Evolutionary conservation across 1,139 yeast species (phyloP).

Genomic region (Candida mesenterica): DNA sequence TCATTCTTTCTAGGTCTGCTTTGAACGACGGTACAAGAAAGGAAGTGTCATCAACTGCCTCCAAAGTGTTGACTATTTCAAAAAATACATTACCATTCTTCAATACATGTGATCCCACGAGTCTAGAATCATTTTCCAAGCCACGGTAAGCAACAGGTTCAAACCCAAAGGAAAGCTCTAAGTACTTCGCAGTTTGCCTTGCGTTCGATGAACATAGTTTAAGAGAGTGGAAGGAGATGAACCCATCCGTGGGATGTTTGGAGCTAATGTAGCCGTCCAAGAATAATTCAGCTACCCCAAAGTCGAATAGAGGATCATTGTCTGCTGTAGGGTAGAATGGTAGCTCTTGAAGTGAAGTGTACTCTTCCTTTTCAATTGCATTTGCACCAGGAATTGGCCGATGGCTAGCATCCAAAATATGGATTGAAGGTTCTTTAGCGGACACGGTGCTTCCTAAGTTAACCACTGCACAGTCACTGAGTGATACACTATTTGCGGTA

Average conservation of each 20-base stretch:
- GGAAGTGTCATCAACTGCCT: constrained; percentile 19
- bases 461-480: too few species aligned
- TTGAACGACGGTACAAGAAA: constrained; percentile 15
- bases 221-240: constrained; percentile 31
- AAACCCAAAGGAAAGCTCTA: constrained; percentile 62
- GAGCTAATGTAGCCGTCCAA: constrained; percentile 21
- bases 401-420: too few species aligned
- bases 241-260: constrained; percentile 31
- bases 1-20: constrained; percentile 12
- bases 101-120: constrained; percentile 59
- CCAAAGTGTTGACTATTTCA: constrained; percentile 40
- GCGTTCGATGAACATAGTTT: constrained; percentile 62
- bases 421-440: too few species aligned
- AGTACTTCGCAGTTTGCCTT: constrained; percentile 56
- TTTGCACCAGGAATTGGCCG: too few species aligned
- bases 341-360: constrained; percentile 13
- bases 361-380: too few species aligned
- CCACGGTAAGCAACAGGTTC: constrained; percentile 60
- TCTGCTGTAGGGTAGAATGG: constrained; percentile 23
- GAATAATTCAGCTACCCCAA: constrained; percentile 22
- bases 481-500: too few species aligned
- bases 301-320: constrained; percentile 20
- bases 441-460: too few species aligned
- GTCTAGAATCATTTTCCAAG: constrained; percentile 63
- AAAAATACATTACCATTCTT: constrained; percentile 55